Percentiles rank a stretch among this genome's conserved stretches.
Conservation (phyloP, 352 stramenopile genomes). For the Phytophthora sp. region DNA sequence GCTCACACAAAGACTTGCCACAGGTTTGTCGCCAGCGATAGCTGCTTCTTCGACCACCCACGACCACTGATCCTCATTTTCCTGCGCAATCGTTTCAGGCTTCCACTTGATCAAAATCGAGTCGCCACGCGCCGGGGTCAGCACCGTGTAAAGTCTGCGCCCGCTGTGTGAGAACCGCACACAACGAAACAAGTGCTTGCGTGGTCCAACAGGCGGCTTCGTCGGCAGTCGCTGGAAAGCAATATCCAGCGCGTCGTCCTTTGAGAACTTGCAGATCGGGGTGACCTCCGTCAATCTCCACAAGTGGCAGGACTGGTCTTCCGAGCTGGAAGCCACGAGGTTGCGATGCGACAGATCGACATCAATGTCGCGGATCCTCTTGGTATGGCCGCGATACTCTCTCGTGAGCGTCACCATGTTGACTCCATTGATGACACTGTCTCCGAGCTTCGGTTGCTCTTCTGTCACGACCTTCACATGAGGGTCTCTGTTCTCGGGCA, state of each 20-base stretch:
- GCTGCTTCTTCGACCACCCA: conserved; percentile 63
- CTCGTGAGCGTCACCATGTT: conserved; percentile 70
- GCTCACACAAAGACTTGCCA: conserved; percentile 81
- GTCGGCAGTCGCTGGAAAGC: conserved; percentile 56
- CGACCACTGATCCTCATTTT: conserved; percentile 69
- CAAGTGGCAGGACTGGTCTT: conserved; percentile 81
- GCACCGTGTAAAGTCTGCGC: conserved; percentile 71
- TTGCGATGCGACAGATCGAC: conserved; percentile 85
- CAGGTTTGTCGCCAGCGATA: conserved; percentile 72
- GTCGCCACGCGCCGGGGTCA: conserved; percentile 76
- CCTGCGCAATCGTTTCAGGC: conserved; percentile 69
- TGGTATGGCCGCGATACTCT: conserved; percentile 79
- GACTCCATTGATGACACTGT: conserved; percentile 52
- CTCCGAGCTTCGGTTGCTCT: conserved; percentile 59
- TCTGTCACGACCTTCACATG: conserved; percentile 24
- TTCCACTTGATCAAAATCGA: conserved; percentile 86
- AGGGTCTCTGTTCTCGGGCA: conserved; percentile 23
- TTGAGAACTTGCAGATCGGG: conserved; percentile 73
- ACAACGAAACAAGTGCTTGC: conserved; percentile 86
- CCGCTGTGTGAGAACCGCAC: conserved; percentile 77
- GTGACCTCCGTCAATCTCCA: conserved; percentile 77
- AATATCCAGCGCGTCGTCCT: conserved; percentile 76
- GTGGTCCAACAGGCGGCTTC: conserved; percentile 44
- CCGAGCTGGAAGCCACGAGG: conserved; percentile 74
- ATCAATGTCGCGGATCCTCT: conserved; percentile 83